Conservation (phyloP, 768 basidiomycete genomes). For the Mycena floridula region DNA sequence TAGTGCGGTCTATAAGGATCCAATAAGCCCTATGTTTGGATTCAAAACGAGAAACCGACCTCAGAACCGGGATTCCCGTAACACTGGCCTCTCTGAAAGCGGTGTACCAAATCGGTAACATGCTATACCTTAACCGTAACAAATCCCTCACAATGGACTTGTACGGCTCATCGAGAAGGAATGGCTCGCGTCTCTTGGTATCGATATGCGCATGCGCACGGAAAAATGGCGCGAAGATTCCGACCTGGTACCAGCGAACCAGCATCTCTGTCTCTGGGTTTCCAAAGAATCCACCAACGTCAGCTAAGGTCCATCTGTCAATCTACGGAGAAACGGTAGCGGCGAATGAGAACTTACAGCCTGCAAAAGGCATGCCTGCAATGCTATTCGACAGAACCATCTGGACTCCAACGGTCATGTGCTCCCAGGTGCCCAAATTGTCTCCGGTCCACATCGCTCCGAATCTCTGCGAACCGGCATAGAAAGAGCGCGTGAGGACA, state of each 20-base stretch:
- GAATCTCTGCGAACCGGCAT: constrained; percentile 89
- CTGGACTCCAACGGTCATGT: constrained; percentile 89
- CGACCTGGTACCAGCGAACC: constrained; percentile 95
- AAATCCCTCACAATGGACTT: constrained; percentile 75
- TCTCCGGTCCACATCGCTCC: constrained; percentile 99
- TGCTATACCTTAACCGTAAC: constrained; percentile 74
- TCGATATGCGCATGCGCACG: constrained; percentile 97
- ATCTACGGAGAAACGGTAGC: neutral
- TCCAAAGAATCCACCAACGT: constrained; percentile 98
- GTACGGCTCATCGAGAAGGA: constrained; percentile 84
- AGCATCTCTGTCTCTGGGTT: constrained; percentile 94
- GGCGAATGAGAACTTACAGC: constrained; percentile 54
- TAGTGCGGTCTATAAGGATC: constrained; percentile 76
- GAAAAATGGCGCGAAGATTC: constrained; percentile 95
- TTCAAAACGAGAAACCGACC: constrained; percentile 37
- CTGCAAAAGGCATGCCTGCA: constrained; percentile 86
- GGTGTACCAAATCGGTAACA: constrained; percentile 97
- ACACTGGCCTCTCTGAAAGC: constrained; percentile 86
- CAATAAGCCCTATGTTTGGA: neutral
- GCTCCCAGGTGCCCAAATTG: constrained; percentile 96
- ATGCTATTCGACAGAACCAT: constrained; percentile 89
- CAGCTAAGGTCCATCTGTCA: constrained; percentile 47
- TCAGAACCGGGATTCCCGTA: constrained; percentile 75
- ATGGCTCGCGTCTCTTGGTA: constrained; percentile 96
- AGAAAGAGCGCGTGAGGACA: constrained; percentile 94